Conservation (phyloP, 1,139 yeast genomes). For the Yamadazyma atmosphaerica region DNA sequence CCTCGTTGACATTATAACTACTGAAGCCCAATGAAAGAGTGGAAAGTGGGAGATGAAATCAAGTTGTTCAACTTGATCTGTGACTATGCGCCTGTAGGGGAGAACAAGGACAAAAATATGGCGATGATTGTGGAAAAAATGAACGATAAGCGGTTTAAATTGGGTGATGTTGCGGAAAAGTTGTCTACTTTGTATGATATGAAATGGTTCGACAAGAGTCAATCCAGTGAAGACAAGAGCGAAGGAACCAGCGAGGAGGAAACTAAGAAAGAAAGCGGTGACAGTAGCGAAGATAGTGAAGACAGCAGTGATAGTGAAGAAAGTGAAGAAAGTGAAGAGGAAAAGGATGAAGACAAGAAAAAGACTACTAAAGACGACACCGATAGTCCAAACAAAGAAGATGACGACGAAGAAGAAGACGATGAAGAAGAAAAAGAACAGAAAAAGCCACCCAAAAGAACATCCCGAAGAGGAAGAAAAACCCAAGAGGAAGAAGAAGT, state of each 20-base stretch:
- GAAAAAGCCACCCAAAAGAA: neutral
- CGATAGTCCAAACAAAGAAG: slow-evolving; percentile 2
- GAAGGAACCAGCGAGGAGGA: neutral
- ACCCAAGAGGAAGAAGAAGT: slow-evolving; percentile 4
- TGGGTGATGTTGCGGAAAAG: slow-evolving; percentile 59
- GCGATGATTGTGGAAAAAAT: slow-evolving; percentile 52
- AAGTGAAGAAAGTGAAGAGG: slow-evolving; percentile 14
- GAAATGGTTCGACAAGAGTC: slow-evolving; percentile 47
- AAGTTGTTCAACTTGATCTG: slow-evolving; percentile 64
- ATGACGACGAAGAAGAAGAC: slow-evolving; percentile 6
- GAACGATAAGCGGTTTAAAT: slow-evolving; percentile 32
- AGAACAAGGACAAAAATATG: slow-evolving; percentile 60
- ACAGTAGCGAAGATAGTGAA: slow-evolving; percentile 34
- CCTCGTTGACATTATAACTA: too few relatives aligned
- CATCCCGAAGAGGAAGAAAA: slow-evolving; percentile 1
- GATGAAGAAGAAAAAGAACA: slow-evolving; percentile 7
- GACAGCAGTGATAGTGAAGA: slow-evolving; percentile 22
- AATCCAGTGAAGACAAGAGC: neutral
- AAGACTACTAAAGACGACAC: slow-evolving; percentile 4
- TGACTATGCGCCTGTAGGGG: slow-evolving; percentile 66
- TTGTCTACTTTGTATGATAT: slow-evolving; percentile 55
- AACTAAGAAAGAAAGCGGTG: neutral
- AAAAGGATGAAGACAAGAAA: slow-evolving; percentile 10
- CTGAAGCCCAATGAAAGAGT: slow-evolving; percentile 23
- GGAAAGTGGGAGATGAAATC: slow-evolving; percentile 71